Percentiles rank a stretch among this genome's conserved stretches.
Evolutionary conservation across 192 early-diverging fungal species (phyloP).

Genomic region (Entomortierella lignicola): DNA sequence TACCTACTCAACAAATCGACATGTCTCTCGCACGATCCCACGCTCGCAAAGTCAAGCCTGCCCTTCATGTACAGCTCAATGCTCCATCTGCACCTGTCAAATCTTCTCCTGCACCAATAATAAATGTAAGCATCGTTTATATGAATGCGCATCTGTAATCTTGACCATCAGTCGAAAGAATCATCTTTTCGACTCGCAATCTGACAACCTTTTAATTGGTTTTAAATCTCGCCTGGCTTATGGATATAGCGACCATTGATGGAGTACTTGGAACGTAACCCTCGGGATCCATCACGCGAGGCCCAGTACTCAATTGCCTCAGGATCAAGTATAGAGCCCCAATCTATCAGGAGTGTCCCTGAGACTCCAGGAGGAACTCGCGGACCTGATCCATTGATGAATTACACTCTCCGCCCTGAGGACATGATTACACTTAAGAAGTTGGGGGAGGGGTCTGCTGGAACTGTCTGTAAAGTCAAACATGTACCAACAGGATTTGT

Average conservation of each 20-base stretch:
- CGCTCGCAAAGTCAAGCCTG: slow-evolving; percentile 38
- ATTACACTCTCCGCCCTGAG: slow-evolving; percentile 60
- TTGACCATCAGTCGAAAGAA: too few species aligned
- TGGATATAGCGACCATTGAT: slow-evolving; percentile 24
- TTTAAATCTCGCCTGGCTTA: neutral
- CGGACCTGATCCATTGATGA: slow-evolving; percentile 39
- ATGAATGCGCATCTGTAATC: too few species aligned
- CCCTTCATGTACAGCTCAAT: slow-evolving; percentile 35
- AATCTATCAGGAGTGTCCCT: slow-evolving; percentile 43
- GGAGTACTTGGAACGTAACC: slow-evolving; percentile 40
- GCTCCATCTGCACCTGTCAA: slow-evolving; percentile 19
- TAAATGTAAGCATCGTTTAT: slow-evolving; percentile 18
- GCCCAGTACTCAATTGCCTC: slow-evolving; percentile 18
- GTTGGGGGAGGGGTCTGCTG: slow-evolving; percentile 92
- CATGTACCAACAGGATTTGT: slow-evolving; percentile 78
- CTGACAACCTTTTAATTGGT: neutral
- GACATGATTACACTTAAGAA: slow-evolving; percentile 82
- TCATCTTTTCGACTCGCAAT: too few species aligned
- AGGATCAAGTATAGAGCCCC: slow-evolving; percentile 15
- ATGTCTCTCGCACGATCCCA: slow-evolving; percentile 46
- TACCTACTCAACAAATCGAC: neutral
- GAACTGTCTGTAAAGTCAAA: slow-evolving; percentile 87
- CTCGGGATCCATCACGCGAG: slow-evolving; percentile 38
- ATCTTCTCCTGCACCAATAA: slow-evolving; percentile 24
- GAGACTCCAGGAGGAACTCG: slow-evolving; percentile 49